These are phyloP conservation scores for Candida xyloterini DNA, from an alignment of 805 yeast genomes.

Conservation along the genomic window DNA sequence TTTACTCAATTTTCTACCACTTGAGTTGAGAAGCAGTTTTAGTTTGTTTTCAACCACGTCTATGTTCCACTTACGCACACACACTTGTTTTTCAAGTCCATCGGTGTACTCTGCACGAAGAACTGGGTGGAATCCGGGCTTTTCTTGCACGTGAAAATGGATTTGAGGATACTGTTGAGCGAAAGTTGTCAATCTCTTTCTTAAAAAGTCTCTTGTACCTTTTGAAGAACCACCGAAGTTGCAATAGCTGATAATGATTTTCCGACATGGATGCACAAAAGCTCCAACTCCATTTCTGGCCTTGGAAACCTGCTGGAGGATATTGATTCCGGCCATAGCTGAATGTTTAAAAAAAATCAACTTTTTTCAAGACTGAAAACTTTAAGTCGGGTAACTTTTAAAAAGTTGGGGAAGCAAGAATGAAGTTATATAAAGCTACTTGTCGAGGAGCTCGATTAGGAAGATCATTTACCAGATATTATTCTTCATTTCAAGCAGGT, in stretches of 20 bases:
- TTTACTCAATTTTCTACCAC: constrained; percentile 60
- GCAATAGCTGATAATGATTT: constrained; percentile 75
- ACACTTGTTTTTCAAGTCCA: constrained; percentile 43
- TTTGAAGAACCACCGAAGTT: constrained; percentile 95
- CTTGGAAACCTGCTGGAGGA: constrained; percentile 53
- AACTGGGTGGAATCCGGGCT: constrained; percentile 77
- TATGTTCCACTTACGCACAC: constrained; percentile 70
- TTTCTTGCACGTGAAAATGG: constrained; percentile 66
- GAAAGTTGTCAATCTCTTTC: constrained; percentile 47
- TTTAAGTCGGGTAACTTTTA: constrained; percentile 6
- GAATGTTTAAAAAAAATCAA: not conserved
- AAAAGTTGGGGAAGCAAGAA: constrained; percentile 1
- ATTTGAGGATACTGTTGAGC: constrained; percentile 64
- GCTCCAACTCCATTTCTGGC: constrained; percentile 79
- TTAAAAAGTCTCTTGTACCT: constrained; percentile 70
- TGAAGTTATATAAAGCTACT: not conserved
- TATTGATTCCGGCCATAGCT: constrained; percentile 45
- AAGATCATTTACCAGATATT: not conserved
- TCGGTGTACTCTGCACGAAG: constrained; percentile 55
- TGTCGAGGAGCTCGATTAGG: not conserved
- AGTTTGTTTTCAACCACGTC: constrained; percentile 64
- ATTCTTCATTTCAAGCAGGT: constrained; percentile 22
- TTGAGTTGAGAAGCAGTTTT: constrained; percentile 58
- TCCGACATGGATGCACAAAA: constrained; percentile 70
- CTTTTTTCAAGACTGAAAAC: constrained; percentile 3